Conservation (phyloP, 2,329 filamentous ascomycete genomes). For the Colletotrichum destructivum region DNA sequence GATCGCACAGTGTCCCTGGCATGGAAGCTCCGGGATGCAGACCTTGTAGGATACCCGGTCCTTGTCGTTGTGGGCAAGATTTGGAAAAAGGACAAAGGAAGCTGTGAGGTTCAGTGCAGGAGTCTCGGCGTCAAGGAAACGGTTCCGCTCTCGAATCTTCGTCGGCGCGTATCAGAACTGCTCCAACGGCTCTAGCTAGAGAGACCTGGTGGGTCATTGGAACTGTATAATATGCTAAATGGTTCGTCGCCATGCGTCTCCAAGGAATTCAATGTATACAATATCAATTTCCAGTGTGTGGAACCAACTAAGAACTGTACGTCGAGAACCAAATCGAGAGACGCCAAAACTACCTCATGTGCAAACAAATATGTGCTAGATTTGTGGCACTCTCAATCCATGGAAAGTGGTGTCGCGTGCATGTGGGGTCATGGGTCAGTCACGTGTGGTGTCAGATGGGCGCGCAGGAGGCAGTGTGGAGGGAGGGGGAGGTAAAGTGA, state of each 20-base stretch:
- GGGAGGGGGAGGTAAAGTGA: not conserved
- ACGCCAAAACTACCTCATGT: too few relatives aligned
- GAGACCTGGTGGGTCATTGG: too few relatives aligned
- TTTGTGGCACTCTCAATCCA: too few relatives aligned
- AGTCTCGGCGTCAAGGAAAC: slow-evolving; percentile 74
- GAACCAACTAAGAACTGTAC: too few relatives aligned
- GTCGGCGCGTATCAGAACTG: slow-evolving; percentile 60
- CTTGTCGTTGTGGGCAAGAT: slow-evolving; percentile 82
- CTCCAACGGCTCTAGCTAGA: slow-evolving; percentile 64
- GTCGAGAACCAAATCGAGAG: too few relatives aligned
- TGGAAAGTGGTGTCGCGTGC: too few relatives aligned
- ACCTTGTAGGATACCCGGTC: slow-evolving; percentile 89
- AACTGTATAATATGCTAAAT: not conserved
- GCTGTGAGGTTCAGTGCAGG: slow-evolving; percentile 86
- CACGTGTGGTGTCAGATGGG: not conserved
- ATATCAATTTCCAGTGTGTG: not conserved
- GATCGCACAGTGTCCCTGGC: slow-evolving; percentile 78
- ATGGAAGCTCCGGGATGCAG: slow-evolving; percentile 93
- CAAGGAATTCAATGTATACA: not conserved
- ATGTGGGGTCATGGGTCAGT: not conserved
- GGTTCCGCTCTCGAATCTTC: slow-evolving; percentile 67
- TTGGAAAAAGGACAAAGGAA: slow-evolving; percentile 72
- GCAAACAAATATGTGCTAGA: too few relatives aligned
- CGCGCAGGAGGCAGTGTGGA: not conserved
- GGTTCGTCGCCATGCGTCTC: not conserved